A percentile compares a stretch with the other conserved stretches of the same genome.
Conservation (phyloP, 2,329 filamentous ascomycete genomes). For the Cladorrhinum sp. region DNA sequence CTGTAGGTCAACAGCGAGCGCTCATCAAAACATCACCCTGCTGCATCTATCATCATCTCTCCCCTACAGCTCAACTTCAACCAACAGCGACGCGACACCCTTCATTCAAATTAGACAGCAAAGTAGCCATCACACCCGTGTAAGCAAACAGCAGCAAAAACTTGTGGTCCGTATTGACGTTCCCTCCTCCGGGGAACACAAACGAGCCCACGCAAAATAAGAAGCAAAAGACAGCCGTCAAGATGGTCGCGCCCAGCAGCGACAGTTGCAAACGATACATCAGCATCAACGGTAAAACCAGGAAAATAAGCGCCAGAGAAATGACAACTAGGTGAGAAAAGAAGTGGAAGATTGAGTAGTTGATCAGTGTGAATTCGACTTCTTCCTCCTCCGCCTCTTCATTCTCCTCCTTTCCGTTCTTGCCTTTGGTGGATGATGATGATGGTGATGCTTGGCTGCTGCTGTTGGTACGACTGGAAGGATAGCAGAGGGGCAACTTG, state of each 20-base stretch:
- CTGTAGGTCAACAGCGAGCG: no score
- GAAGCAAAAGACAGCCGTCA: neutral
- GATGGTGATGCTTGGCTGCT: neutral
- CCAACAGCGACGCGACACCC: neutral
- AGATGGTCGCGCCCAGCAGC: neutral
- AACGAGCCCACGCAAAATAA: conserved; percentile 1
- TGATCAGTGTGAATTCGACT: neutral
- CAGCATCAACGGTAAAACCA: neutral
- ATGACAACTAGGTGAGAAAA: neutral
- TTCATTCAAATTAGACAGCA: conserved; percentile 3
- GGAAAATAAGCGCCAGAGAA: neutral
- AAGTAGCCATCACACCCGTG: conserved; percentile 3
- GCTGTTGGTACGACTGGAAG: neutral
- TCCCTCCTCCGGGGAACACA: neutral
- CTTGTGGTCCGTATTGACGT: neutral
- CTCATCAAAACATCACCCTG: no score
- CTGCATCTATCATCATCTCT: neutral
- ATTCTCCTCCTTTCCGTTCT: neutral
- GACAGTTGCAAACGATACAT: neutral
- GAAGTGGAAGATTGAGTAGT: neutral
- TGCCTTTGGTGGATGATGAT: neutral
- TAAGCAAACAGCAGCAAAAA: conserved; percentile 3
- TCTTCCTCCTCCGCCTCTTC: no score
- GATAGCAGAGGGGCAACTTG: neutral
- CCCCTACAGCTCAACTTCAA: no score